A percentile compares a stretch with the other conserved stretches of the same genome.
Conservation (phyloP, 2,329 filamentous ascomycete species). For the Neofusicoccum parvum region DNA sequence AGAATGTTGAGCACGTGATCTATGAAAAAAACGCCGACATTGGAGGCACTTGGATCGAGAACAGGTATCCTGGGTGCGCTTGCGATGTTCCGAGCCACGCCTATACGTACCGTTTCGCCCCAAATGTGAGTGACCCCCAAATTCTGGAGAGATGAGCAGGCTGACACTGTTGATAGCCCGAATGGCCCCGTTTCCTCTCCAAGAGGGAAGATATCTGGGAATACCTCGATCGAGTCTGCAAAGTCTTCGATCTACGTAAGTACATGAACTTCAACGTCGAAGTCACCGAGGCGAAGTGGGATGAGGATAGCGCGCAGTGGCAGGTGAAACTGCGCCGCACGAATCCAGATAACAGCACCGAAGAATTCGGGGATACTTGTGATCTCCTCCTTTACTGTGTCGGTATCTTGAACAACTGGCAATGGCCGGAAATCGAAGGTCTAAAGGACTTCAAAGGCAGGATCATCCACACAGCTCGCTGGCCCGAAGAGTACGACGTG, state of each 20-base stretch:
- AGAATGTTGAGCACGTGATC: constrained; percentile 50
- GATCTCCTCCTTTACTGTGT: constrained; percentile 48
- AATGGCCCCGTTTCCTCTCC: constrained; percentile 52
- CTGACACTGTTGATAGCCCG: constrained; percentile 33
- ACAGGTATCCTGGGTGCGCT: constrained; percentile 44
- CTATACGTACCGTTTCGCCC: constrained; percentile 38
- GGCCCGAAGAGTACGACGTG: constrained; percentile 49
- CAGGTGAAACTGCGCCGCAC: constrained; percentile 46
- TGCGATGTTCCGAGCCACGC: constrained; percentile 52
- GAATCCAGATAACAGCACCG: constrained; percentile 11
- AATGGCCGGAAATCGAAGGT: constrained; percentile 43
- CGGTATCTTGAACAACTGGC: constrained; percentile 46
- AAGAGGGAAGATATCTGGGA: constrained; percentile 50
- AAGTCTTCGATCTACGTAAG: constrained; percentile 52
- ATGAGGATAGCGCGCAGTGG: constrained; percentile 54
- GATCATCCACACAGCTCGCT: constrained; percentile 47
- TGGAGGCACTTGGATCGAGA: constrained; percentile 51
- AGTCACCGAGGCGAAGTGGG: constrained; percentile 51
- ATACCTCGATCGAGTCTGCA: constrained; percentile 53
- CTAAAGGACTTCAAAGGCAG: constrained; percentile 50
- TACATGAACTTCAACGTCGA: constrained; percentile 57
- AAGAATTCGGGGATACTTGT: constrained; percentile 46
- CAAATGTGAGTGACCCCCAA: too few species aligned
- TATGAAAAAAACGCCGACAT: constrained; percentile 52
- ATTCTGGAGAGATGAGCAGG: too few species aligned